Conservation (phyloP, 1,284 basidiomycete species). For the Microbotryomycetes sp. region DNA sequence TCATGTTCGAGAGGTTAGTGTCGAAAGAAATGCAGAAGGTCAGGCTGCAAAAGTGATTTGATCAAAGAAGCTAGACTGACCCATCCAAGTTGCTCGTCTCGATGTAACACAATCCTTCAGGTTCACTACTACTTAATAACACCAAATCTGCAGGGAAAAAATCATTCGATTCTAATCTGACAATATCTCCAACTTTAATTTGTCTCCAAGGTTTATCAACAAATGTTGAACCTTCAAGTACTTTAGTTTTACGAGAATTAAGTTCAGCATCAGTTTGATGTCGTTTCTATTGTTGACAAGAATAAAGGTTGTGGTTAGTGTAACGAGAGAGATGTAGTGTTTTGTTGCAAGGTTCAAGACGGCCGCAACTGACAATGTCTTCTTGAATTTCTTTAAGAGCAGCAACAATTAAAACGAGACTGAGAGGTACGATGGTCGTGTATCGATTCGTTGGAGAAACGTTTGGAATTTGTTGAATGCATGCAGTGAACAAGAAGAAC, state of each 20-base stretch:
- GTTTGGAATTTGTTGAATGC: conserved; percentile 95
- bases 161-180: conserved; percentile 83
- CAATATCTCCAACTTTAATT: conserved; percentile 83
- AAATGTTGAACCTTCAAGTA: conserved; percentile 62
- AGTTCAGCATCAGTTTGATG: conserved; percentile 91
- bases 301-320: not conserved
- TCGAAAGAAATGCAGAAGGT: conserved; percentile 4
- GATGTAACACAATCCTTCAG: conserved; percentile 94
- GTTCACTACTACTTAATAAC: conserved; percentile 82
- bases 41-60: not conserved
- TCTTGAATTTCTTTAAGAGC: conserved; percentile 96
- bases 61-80: conserved; percentile 49
- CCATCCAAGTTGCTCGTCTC: conserved; percentile 97
- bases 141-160: conserved; percentile 96
- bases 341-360: not conserved
- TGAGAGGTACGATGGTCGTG: conserved; percentile 91
- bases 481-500: conserved; percentile 98
- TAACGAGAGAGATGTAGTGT: not conserved
- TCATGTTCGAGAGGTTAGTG: not conserved
- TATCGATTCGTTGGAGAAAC: conserved; percentile 94
- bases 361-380: conserved; percentile 55
- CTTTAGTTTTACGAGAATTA: conserved; percentile 75
- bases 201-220: conserved; percentile 77
- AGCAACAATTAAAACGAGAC: conserved; percentile 83
- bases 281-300: conserved; percentile 59